phyloP scores from a whole-genome alignment of 768 basidiomycete species.

The Naematelia encephala region DNA sequence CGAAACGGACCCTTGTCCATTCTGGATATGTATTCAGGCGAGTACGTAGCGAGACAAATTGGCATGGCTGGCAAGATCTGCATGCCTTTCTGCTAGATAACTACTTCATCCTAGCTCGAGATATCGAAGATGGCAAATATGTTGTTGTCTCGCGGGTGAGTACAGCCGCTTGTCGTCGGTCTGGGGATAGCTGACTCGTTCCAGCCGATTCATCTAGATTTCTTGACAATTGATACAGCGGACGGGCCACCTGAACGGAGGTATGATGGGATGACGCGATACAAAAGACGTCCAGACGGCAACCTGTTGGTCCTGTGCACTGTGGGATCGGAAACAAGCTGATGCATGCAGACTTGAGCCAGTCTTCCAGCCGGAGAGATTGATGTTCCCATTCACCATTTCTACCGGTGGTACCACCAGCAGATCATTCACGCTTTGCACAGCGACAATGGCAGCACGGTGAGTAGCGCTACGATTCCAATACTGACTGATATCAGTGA shows the following conservation, averaged over 20 bases:
- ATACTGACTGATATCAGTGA: slow-evolving; percentile 14
- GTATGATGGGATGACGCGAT: slow-evolving; percentile 27
- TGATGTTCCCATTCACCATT: slow-evolving; percentile 46
- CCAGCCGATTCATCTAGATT: slow-evolving; percentile 44
- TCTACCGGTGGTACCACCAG: slow-evolving; percentile 22
- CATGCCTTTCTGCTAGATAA: slow-evolving; percentile 44
- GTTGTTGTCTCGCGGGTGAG: slow-evolving; percentile 43
- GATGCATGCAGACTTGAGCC: slow-evolving; percentile 20
- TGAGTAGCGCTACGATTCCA: slow-evolving; percentile 5
- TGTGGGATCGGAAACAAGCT: neutral
- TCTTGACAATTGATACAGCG: slow-evolving; percentile 24
- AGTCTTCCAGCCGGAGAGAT: slow-evolving; percentile 28
- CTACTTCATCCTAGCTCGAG: slow-evolving; percentile 42
- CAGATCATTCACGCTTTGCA: slow-evolving; percentile 38
- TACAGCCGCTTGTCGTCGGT: neutral
- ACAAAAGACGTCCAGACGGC: slow-evolving; percentile 4
- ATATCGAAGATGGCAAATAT: slow-evolving; percentile 41
- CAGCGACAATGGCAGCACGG: slow-evolving; percentile 26
- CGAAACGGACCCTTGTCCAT: slow-evolving; percentile 68
- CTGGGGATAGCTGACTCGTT: neutral
- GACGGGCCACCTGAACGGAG: slow-evolving; percentile 41
- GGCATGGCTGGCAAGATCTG: slow-evolving; percentile 60
- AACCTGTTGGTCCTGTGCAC: slow-evolving; percentile 6
- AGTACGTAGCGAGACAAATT: slow-evolving; percentile 63
- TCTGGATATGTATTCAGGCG: slow-evolving; percentile 64